Evolutionary conservation across 306 rosid species (phyloP), one percentile per base, ranked within the genome.

Genomic region (Rubus idaeus): DNA sequence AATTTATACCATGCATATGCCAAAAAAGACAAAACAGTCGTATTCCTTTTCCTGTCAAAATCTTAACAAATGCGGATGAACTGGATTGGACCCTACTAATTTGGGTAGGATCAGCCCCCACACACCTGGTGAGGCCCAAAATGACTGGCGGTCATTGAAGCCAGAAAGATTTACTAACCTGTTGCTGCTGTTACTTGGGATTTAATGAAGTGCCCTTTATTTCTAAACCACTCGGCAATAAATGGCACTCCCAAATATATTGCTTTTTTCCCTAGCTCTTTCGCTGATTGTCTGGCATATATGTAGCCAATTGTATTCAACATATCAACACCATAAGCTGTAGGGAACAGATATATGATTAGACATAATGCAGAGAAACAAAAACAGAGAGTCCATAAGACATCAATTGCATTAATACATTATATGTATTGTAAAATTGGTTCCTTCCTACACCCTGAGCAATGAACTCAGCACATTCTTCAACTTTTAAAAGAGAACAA

Each of bases 171-270:
- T 49, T 49, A 68, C 86, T 84, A 76, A 93, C 98, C 98, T 79
- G 98, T 95, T 68, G 98, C 98, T 21, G 98, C 98, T 72, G 98
- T 92, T 75, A 95, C 98, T 82, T 95, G 98, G 81, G 98, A 95
- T 80, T 92, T 95, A 79, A 95, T 90, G 75, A 90, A 90, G 86
- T 95, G 98, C 75, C 98, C 98, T 85, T 95, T 95, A 90, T 95
- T 92, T 85, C 98, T 89, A 84, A 90, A 95, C 98, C 98, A 95
- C 82, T 95, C 98, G 18, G 98, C 98, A 80, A 95, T 67, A 84
- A 95, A 95, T 71, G 98, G 98, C 78, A 95, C 96, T 13, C 97
- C 98, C 85, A 95, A 80, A 87, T 84, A 95, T 65, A 95, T 89
- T 60, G 98, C 98, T 83, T 95, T 95, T 90, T 95, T 95, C 68